Conservation (phyloP, 2,329 filamentous ascomycete species). For the Pyrenophora seminiperda region DNA sequence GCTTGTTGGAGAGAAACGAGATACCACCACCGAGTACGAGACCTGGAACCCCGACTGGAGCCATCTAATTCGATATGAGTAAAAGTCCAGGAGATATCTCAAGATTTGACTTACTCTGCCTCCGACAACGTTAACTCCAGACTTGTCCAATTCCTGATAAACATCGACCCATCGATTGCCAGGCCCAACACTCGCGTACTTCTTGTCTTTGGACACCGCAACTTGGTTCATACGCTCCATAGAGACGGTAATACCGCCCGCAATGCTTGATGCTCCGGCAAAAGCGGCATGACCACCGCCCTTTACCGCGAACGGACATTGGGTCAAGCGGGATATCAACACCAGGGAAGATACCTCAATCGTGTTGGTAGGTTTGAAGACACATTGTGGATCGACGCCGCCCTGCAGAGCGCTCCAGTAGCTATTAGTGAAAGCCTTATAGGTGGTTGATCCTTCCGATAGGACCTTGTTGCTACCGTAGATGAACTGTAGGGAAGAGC, state of each 20-base stretch:
- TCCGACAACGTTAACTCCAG: slow-evolving; percentile 38
- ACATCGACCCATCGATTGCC: slow-evolving; percentile 46
- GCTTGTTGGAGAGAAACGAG: slow-evolving; percentile 29
- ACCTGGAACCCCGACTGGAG: slow-evolving; percentile 40
- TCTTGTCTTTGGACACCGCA: slow-evolving; percentile 28
- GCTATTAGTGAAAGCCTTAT: slow-evolving; percentile 26
- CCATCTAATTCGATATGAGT: slow-evolving; percentile 18
- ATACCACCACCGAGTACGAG: slow-evolving; percentile 38
- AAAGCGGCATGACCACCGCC: slow-evolving; percentile 53
- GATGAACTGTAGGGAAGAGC: slow-evolving; percentile 28
- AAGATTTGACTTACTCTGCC: slow-evolving; percentile 37
- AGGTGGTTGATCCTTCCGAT: slow-evolving; percentile 17
- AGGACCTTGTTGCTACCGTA: slow-evolving; percentile 28
- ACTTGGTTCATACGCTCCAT: slow-evolving; percentile 43
- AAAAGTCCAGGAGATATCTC: slow-evolving; percentile 9
- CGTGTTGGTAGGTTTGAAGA: slow-evolving; percentile 32
- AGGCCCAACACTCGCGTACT: slow-evolving; percentile 35
- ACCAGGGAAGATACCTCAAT: slow-evolving; percentile 29
- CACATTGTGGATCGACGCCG: slow-evolving; percentile 29
- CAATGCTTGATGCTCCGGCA: slow-evolving; percentile 50
- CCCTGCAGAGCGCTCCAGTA: slow-evolving; percentile 41
- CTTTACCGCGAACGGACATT: slow-evolving; percentile 51
- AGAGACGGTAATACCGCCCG: slow-evolving; percentile 52
- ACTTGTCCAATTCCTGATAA: slow-evolving; percentile 34
- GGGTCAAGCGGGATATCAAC: slow-evolving; percentile 28